Evolutionary conservation across 2,329 filamentous ascomycete genomes (phyloP), one percentile per base, ranked within the genome.

Genomic region (Lachnellula cervina): DNA sequence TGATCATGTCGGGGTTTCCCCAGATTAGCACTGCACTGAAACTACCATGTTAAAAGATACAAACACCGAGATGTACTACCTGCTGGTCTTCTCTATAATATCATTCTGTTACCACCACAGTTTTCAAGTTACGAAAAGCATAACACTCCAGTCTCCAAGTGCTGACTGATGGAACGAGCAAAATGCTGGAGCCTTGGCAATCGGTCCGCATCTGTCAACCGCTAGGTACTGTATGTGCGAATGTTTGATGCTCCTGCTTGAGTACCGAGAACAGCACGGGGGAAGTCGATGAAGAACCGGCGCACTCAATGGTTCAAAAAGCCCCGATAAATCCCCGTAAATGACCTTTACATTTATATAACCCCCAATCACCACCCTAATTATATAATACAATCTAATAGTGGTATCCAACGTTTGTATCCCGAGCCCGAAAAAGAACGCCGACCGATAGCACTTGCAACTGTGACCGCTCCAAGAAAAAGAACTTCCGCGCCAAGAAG

Each of bases 131-230:
- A 40, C n/a, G 9, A 40, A 40, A n/a, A 17, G 37, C 17, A 17
- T 17, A 40, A n/a, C 14, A 17, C 5, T 17, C 5, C n/a, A n/a
- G n/a, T n/a, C n/a, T n/a, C n/a, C 37, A 16, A 40, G 16, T 40
- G n/a, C 37, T 16, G 37, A 40, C 37, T 9, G 9, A 4, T 28
- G 28, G n/a, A 40, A 17, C 37, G 16, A 43, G 13, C 32, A 43
- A 4, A 51, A 51, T 34, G 54, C 54, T 56, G 54, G 48, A 56
- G 54, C 54, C 54, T 56, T 35, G 17, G 34, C 35, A 40, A 19
- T 25, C 28, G 35, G 19, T 40, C 34, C 28, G 34, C n/a, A 19
- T 23, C n/a, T 23, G 2, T n/a, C 38, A 11, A 44, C 21, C 42
- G 42, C n/a, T 32, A n/a, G n/a, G n/a, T n/a, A n/a, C n/a, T n/a